phyloP scores from a whole-genome alignment of 2,329 filamentous ascomycete species.

The Sordariomycetes sp. region DNA sequence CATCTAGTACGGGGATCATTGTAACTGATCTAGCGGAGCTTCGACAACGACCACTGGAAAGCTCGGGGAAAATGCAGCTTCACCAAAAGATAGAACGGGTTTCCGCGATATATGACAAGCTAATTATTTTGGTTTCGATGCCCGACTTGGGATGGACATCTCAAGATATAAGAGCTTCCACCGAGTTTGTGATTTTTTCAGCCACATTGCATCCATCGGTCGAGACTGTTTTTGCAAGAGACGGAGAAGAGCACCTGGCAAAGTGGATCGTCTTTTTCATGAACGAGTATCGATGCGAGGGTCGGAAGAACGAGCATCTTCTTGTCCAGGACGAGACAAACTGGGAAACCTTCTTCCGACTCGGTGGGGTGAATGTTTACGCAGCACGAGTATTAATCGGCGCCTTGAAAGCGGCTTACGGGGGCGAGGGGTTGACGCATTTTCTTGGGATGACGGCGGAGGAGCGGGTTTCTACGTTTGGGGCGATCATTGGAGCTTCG shows the following conservation, averaged over 20 bases:
- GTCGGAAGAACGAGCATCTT: slow-evolving; percentile 15
- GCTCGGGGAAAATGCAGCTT: slow-evolving; percentile 28
- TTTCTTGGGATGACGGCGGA: slow-evolving; percentile 17
- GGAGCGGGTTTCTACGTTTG: slow-evolving; percentile 13
- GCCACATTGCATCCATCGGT: slow-evolving; percentile 23
- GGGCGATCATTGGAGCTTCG: slow-evolving; percentile 12
- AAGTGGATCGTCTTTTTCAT: slow-evolving; percentile 42
- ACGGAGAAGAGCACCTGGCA: slow-evolving; percentile 32
- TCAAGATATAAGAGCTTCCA: slow-evolving; percentile 29
- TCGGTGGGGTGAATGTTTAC: slow-evolving; percentile 20
- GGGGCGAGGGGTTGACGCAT: slow-evolving; percentile 13
- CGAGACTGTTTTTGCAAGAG: slow-evolving; percentile 32
- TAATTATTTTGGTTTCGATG: slow-evolving; percentile 58
- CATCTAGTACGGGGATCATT: slow-evolving; percentile 41
- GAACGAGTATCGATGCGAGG: slow-evolving; percentile 23
- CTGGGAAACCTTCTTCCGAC: slow-evolving; percentile 22
- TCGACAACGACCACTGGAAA: slow-evolving; percentile 50
- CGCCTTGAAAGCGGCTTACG: slow-evolving; percentile 12
- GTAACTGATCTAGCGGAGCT: slow-evolving; percentile 58
- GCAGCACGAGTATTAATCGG: slow-evolving; percentile 19
- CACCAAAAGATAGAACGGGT: slow-evolving; percentile 39
- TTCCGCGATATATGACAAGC: slow-evolving; percentile 47
- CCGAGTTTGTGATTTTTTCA: slow-evolving; percentile 36
- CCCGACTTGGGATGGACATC: slow-evolving; percentile 24
- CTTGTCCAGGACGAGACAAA: slow-evolving; percentile 25